Evolutionary conservation across 345 rosid genomes (phyloP), one percentile per base, ranked within the genome.

Genomic region (Brassica incana): DNA sequence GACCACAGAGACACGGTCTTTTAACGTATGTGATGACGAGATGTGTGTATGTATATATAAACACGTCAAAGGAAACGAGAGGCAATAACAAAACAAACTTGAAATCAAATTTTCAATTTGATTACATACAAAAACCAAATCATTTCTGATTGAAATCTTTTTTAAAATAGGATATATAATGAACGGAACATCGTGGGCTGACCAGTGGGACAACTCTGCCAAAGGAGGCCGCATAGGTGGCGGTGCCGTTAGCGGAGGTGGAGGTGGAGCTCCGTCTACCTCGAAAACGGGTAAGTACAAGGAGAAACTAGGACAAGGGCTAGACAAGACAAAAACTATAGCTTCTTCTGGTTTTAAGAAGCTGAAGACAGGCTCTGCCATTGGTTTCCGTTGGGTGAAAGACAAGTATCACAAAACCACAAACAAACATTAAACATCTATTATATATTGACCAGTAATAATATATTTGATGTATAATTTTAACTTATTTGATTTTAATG

Each of bases 141-240:
- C 6, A 30, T 5, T 15, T 75, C 70, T 25, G 73, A n/a, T 33
- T 14, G n/a, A 50, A 8, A 50, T 18, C 16, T 65, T 33, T 66
- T 33, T 74, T 1, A 0, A 52, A 52, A 65, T 8, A 56, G 18
- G 20, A 36, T 15, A 40, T 20, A 63, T 38, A 66, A 80, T 80
- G 83, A 59, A 75, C 76, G 94, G 86, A 23, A 59, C 94, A 59
- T 87, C 97, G 0, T 94, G 98, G 97, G 96, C 97, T 0, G 98
- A 92, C 72, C 97, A 94, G 30, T 94, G 98, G 97, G 97, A 83
- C 85, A 71, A 54, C 78, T 65, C 45, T 43, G 45, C 56, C 38
- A 83, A 45, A 12, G 82, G 82, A 73, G 76, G 71, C 14, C 79
- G 59, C 2, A 50, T 7, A 6, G 63, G 30, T 3, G 72, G 74